phyloP scores from a whole-genome alignment of 768 basidiomycete species.

The Mycena galericulata region DNA sequence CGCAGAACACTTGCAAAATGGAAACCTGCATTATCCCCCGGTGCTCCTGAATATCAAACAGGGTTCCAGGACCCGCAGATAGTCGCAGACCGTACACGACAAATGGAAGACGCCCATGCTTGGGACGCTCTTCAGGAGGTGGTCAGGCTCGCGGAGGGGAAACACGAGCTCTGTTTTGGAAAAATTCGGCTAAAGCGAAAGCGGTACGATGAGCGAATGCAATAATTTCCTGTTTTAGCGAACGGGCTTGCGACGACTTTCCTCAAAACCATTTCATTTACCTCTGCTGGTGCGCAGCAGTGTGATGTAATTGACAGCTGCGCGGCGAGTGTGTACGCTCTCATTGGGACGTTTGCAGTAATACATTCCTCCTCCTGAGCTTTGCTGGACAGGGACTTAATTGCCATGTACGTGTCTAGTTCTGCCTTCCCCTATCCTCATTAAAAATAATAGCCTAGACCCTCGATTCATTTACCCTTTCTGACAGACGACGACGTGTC shows the following conservation, averaged over 20 bases:
- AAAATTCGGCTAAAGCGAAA: slow-evolving; percentile 45
- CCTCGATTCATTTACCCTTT: slow-evolving; percentile 10
- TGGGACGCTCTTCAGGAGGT: slow-evolving; percentile 66
- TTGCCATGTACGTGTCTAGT: not conserved
- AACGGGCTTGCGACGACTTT: too few relatives aligned
- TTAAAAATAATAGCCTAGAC: not conserved
- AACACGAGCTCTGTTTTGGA: slow-evolving; percentile 62
- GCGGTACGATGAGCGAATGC: too few relatives aligned
- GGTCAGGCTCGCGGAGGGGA: slow-evolving; percentile 70
- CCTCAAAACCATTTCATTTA: not conserved
- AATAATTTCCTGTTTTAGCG: too few relatives aligned
- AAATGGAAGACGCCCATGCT: slow-evolving; percentile 34
- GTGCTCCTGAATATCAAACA: slow-evolving; percentile 37
- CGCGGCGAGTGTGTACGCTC: not conserved
- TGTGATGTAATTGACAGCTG: not conserved
- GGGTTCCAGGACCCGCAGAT: slow-evolving; percentile 1
- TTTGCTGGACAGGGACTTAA: not conserved
- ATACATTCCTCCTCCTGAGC: not conserved
- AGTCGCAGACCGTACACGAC: slow-evolving; percentile 32
- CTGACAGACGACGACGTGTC: not conserved
- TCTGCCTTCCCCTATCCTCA: slow-evolving; percentile 6
- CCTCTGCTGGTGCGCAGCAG: not conserved
- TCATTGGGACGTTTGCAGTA: not conserved
- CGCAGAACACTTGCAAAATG: slow-evolving; percentile 41
- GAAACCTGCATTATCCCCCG: slow-evolving; percentile 50